Evolutionary conservation across 768 basidiomycete species (phyloP).

Genomic region (Strobilomyces dryophilus): DNA sequence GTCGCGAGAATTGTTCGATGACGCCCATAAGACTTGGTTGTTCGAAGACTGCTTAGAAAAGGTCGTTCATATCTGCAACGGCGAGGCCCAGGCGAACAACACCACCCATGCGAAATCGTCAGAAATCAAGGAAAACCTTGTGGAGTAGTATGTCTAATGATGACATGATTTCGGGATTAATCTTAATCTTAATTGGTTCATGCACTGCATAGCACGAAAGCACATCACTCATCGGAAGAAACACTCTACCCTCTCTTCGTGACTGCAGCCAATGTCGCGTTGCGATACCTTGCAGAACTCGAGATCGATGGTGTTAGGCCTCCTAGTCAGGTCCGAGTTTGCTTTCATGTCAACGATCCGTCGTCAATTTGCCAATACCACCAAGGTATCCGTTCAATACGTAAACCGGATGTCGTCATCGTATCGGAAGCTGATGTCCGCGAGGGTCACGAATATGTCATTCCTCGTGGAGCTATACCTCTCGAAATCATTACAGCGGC

Average conservation of each 20-base stretch:
- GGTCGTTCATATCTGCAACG: background rate
- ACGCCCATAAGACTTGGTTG: background rate
- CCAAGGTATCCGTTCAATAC: background rate
- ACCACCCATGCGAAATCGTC: background rate
- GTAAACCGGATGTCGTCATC: background rate
- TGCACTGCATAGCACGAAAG: background rate
- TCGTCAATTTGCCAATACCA: background rate
- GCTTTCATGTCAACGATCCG: background rate
- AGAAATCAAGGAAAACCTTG: background rate
- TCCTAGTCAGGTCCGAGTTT: background rate
- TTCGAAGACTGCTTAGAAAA: background rate
- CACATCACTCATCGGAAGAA: background rate
- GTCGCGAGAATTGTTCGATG: no score
- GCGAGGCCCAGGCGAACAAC: no score
- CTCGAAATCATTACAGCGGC: no score
- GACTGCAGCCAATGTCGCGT: background rate
- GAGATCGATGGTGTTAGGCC: background rate
- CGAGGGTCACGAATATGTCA: no score
- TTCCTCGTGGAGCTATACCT: no score
- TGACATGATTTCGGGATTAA: no score
- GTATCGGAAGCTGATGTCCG: background rate
- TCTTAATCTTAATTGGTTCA: no score
- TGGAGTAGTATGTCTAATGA: background rate
- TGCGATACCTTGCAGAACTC: background rate
- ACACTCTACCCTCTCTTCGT: background rate